Evolutionary conservation across 2,329 filamentous ascomycete species (phyloP).

Genomic region (Neonectria faginata): DNA sequence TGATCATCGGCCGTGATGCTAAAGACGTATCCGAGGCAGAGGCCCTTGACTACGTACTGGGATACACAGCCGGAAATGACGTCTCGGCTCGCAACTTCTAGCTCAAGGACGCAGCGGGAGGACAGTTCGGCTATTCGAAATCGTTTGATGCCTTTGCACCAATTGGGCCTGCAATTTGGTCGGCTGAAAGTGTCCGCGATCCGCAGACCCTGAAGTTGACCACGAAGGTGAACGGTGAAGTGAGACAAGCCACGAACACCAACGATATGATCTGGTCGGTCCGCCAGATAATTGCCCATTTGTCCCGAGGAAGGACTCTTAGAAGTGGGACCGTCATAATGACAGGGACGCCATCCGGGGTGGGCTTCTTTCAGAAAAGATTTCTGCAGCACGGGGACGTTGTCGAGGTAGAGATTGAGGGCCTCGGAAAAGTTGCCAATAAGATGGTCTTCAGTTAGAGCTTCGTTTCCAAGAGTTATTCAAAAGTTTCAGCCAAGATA

Average conservation of each 20-base stretch:
- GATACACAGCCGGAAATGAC: constrained; percentile 66
- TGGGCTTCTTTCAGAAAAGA: constrained; percentile 11
- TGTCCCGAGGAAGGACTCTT: constrained; percentile 17
- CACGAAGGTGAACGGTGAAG: constrained; percentile 19
- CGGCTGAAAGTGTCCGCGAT: not conserved
- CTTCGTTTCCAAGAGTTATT: not conserved
- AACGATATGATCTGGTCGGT: constrained; percentile 20
- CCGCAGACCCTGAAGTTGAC: constrained; percentile 14
- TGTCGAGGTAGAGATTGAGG: constrained; percentile 17
- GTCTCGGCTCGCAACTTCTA: constrained; percentile 51
- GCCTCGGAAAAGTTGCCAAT: constrained; percentile 15
- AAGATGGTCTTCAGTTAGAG: constrained; percentile 16
- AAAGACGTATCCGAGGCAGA: constrained; percentile 59
- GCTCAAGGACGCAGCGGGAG: constrained; percentile 14
- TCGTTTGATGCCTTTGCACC: constrained; percentile 25
- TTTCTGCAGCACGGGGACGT: constrained; percentile 16
- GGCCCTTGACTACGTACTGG: constrained; percentile 62
- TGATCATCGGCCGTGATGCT: constrained; percentile 62
- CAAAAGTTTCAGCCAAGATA: not conserved
- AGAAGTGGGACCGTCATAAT: constrained; percentile 21
- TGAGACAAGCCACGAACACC: constrained; percentile 15
- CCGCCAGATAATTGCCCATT: constrained; percentile 14
- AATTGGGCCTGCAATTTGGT: constrained; percentile 14
- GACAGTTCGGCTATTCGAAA: constrained; percentile 19
- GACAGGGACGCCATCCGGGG: constrained; percentile 20